These are phyloP conservation scores for Auricularia sp. DNA, from an alignment of 768 basidiomycete species.

Conservation along the genomic window DNA sequence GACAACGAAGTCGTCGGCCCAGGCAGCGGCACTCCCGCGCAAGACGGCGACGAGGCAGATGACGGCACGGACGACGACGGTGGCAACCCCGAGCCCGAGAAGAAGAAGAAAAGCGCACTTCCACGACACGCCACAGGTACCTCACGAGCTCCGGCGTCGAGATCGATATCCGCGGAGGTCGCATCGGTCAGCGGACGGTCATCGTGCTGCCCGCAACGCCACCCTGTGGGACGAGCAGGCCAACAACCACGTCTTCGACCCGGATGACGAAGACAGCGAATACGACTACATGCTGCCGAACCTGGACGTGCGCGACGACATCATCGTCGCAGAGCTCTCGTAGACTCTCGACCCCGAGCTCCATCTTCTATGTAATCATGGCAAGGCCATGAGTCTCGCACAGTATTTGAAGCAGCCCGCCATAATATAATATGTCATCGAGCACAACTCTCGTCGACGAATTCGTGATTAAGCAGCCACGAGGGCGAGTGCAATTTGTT, in stretches of 20 bases:
- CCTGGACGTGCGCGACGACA: background rate
- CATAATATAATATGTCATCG: no score
- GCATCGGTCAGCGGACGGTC: background rate
- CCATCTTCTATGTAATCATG: no score
- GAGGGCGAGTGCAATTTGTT: no score
- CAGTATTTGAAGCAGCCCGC: no score
- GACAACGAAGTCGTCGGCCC: background rate
- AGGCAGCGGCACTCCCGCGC: background rate
- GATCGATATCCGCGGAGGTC: background rate
- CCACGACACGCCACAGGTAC: background rate
- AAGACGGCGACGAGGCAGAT: background rate
- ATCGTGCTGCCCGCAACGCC: background rate
- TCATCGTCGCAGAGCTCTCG: background rate
- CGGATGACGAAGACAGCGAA: background rate
- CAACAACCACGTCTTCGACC: background rate
- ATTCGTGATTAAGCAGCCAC: no score
- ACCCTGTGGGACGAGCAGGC: background rate
- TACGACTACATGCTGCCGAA: background rate
- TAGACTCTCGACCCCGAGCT: background rate
- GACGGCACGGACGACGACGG: background rate
- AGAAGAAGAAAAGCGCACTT: background rate
- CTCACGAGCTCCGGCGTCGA: background rate
- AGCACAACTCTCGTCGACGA: no score
- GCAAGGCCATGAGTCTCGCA: no score
- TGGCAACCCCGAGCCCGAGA: background rate